Evolutionary conservation across 192 early-diverging fungal genomes (phyloP).

Genomic region (Entomortierella lignicola): DNA sequence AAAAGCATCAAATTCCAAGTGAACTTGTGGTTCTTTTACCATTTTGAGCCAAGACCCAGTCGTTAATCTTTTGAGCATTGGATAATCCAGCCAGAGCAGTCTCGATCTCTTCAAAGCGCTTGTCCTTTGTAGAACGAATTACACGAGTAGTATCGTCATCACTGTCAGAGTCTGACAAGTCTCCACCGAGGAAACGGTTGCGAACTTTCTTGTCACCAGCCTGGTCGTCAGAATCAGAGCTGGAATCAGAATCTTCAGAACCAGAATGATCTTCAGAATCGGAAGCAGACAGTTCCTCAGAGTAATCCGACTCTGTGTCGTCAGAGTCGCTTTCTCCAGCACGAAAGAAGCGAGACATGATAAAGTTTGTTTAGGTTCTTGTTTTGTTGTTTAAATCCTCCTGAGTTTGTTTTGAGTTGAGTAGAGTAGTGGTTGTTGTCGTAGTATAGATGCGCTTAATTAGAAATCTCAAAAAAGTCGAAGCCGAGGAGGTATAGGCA

Average conservation of each 20-base stretch:
- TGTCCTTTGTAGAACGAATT: slow-evolving; percentile 86
- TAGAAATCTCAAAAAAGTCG: not conserved
- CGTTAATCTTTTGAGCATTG: slow-evolving; percentile 85
- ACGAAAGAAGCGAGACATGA: slow-evolving; percentile 91
- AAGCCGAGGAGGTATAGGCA: not conserved
- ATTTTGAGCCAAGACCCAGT: slow-evolving; percentile 85
- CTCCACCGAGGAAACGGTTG: slow-evolving; percentile 9
- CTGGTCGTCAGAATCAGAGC: slow-evolving; percentile 55
- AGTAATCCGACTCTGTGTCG: slow-evolving; percentile 69
- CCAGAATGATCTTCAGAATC: slow-evolving; percentile 56
- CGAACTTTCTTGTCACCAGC: slow-evolving; percentile 52
- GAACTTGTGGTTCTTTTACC: slow-evolving; percentile 56
- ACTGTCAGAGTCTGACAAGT: slow-evolving; percentile 65
- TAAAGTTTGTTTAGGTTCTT: not conserved
- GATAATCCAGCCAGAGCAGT: slow-evolving; percentile 68
- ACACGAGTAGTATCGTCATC: slow-evolving; percentile 80
- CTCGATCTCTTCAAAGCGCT: slow-evolving; percentile 88
- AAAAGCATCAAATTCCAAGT: too few relatives aligned
- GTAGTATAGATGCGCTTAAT: not conserved
- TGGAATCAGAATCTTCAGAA: slow-evolving; percentile 19
- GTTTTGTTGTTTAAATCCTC: not conserved
- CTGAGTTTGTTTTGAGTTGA: not conserved
- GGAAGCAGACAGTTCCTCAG: slow-evolving; percentile 60
- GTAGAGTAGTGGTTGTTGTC: not conserved
- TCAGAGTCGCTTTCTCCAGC: slow-evolving; percentile 75